Evolutionary conservation across 768 basidiomycete genomes (phyloP).

Genomic region (Mycena olivaceomarginata): DNA sequence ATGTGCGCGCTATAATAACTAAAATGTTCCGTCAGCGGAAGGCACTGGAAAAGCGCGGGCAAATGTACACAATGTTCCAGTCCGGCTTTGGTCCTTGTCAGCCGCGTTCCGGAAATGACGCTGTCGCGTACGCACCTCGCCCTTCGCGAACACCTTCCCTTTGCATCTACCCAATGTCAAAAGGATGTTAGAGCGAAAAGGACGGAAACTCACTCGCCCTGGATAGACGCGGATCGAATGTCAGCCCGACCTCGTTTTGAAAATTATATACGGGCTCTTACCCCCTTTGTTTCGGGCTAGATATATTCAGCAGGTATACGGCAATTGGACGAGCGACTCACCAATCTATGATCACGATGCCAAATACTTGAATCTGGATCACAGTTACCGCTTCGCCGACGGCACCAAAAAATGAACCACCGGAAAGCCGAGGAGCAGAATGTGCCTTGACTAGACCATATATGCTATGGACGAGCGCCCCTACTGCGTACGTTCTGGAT

Average conservation of each 20-base stretch:
- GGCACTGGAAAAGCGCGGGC: not conserved
- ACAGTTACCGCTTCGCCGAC: not conserved
- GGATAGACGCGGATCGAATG: not conserved
- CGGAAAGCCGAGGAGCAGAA: slow-evolving; percentile 37
- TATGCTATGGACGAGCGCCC: slow-evolving; percentile 32
- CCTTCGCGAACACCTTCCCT: slow-evolving; percentile 12
- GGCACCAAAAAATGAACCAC: not conserved
- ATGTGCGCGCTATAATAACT: slow-evolving; percentile 42
- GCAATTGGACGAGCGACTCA: not conserved
- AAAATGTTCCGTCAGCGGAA: slow-evolving; percentile 1
- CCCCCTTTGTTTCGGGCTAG: slow-evolving; percentile 9
- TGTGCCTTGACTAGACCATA: slow-evolving; percentile 28
- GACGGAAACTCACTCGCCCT: slow-evolving; percentile 20
- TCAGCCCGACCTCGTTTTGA: not conserved
- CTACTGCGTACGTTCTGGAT: slow-evolving; percentile 38
- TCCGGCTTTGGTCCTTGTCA: slow-evolving; percentile 18
- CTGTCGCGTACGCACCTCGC: slow-evolving; percentile 17
- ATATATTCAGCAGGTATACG: not conserved
- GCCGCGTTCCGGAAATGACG: not conserved
- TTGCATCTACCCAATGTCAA: slow-evolving; percentile 22
- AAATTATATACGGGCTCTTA: not conserved
- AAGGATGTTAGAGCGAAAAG: not conserved
- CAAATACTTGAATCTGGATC: slow-evolving; percentile 36
- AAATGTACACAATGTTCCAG: slow-evolving; percentile 27
- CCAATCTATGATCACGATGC: slow-evolving; percentile 37